Conservation (phyloP, 2,329 filamentous ascomycete species). For the Phaeophleospora eucalypticola region DNA sequence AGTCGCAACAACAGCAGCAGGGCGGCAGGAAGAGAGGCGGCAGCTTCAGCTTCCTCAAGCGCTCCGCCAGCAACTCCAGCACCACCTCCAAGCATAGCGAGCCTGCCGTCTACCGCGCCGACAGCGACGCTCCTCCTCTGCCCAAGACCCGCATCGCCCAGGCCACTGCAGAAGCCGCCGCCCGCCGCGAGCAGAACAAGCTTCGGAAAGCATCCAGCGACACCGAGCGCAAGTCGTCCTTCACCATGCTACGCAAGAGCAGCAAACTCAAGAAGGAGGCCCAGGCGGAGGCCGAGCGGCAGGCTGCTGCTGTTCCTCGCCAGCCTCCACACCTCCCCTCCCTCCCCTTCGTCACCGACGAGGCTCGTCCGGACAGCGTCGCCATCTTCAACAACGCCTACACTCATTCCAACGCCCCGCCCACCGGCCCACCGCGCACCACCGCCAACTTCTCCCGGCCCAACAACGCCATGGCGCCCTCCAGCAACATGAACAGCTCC, state of each 20-base stretch:
- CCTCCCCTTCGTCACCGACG: slow-evolving; percentile 45
- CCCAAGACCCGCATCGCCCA: slow-evolving; percentile 14
- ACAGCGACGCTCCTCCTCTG: slow-evolving; percentile 9
- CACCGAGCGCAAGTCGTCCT: neutral
- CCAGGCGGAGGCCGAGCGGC: slow-evolving; percentile 18
- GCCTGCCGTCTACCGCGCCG: slow-evolving; percentile 6
- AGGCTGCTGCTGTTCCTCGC: slow-evolving; percentile 51
- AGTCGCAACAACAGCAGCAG: neutral
- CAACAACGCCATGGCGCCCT: slow-evolving; percentile 18
- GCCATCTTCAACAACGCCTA: slow-evolving; percentile 49
- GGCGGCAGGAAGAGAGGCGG: slow-evolving; percentile 2
- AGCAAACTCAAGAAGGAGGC: slow-evolving; percentile 34
- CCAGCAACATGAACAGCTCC: slow-evolving; percentile 20
- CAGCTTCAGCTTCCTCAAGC: slow-evolving; percentile 3
- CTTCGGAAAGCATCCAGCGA: neutral
- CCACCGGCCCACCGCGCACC: slow-evolving; percentile 41
- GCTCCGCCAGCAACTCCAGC: slow-evolving; percentile 2
- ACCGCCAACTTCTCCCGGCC: slow-evolving; percentile 33
- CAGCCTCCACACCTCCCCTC: slow-evolving; percentile 57
- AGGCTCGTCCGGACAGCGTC: slow-evolving; percentile 59
- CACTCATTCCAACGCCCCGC: slow-evolving; percentile 34
- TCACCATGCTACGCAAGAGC: slow-evolving; percentile 30
- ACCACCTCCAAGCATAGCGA: neutral
- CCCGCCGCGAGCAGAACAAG: neutral
- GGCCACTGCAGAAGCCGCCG: slow-evolving; percentile 6